These are phyloP conservation scores for Yamadazyma epiphylla DNA, from an alignment of 1,139 yeast species.

Conservation along the genomic window DNA sequence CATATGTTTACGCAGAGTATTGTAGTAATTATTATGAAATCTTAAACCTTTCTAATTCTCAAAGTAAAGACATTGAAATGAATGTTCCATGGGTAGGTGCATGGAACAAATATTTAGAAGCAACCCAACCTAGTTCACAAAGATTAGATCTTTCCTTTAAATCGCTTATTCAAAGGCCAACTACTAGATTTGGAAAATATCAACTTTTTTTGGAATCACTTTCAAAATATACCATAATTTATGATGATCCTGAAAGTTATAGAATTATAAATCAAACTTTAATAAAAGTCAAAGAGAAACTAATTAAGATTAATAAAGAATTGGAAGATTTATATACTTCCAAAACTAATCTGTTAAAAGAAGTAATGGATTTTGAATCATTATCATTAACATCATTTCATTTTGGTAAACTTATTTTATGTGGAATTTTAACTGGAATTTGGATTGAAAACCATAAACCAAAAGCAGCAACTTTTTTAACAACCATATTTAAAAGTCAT, in stretches of 20 bases:
- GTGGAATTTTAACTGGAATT: conserved; percentile 36
- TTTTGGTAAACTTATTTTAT: conserved; percentile 37
- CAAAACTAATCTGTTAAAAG: conserved; percentile 4
- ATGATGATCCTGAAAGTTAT: neutral
- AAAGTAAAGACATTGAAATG: conserved; percentile 9
- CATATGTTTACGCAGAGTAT: conserved; percentile 35
- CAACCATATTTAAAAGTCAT: conserved; percentile 50
- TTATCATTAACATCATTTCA: conserved; percentile 16
- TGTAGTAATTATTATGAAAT: conserved; percentile 40
- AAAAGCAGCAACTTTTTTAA: conserved; percentile 25
- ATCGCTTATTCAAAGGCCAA: conserved; percentile 53
- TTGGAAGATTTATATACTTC: conserved; percentile 11
- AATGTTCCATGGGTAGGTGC: conserved; percentile 23
- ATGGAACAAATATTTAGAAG: conserved; percentile 38
- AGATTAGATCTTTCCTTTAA: conserved; percentile 43
- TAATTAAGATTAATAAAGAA: conserved; percentile 25
- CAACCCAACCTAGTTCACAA: conserved; percentile 31
- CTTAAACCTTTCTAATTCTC: conserved; percentile 25
- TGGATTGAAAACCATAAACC: conserved; percentile 29
- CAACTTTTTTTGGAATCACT: conserved; percentile 45
- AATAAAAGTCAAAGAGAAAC: conserved; percentile 15
- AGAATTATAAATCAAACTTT: conserved; percentile 4
- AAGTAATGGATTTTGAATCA: conserved; percentile 5
- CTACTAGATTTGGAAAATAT: conserved; percentile 49
- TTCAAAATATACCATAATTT: conserved; percentile 11